phyloP scores from a whole-genome alignment of 495 filamentous ascomycete species.

The Bathelium albidoporum region DNA sequence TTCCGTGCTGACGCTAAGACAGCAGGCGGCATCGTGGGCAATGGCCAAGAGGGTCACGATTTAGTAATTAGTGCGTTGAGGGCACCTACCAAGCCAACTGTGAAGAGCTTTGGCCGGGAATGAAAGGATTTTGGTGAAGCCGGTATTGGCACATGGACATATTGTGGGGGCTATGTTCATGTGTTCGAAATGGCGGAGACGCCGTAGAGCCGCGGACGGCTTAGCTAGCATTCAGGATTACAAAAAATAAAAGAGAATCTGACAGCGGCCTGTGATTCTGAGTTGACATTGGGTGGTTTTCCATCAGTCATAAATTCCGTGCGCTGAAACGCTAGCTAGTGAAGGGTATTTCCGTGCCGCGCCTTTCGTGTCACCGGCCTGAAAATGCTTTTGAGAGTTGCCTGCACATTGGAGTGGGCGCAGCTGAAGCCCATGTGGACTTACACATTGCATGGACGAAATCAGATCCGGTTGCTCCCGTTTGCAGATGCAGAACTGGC shows the following conservation, averaged over 20 bases:
- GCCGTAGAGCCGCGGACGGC: conserved; percentile 11
- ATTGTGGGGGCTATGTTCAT: conserved; percentile 12
- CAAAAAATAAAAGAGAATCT: neutral
- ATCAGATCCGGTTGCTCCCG: neutral
- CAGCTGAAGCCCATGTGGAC: neutral
- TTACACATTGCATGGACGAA: neutral
- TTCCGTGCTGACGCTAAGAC: conserved; percentile 14
- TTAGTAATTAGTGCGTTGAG: conserved; percentile 13
- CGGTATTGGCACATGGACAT: conserved; percentile 12
- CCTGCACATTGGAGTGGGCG: neutral
- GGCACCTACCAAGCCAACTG: conserved; percentile 14
- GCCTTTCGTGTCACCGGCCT: neutral
- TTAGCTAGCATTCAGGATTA: neutral
- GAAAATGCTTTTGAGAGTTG: neutral
- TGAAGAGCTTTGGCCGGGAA: conserved; percentile 17
- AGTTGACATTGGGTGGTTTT: neutral
- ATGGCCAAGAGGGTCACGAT: conserved; percentile 8
- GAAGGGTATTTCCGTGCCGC: neutral
- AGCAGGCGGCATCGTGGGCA: conserved; percentile 7
- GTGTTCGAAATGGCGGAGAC: conserved; percentile 18
- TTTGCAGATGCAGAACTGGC: no score
- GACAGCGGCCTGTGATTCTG: neutral
- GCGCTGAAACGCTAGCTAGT: neutral
- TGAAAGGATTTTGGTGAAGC: conserved; percentile 12
- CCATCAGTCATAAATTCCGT: neutral